Evolutionary conservation across 139 green algal species (phyloP), one percentile per base, ranked within the genome.

Genomic region (Asterochloris sp.): DNA sequence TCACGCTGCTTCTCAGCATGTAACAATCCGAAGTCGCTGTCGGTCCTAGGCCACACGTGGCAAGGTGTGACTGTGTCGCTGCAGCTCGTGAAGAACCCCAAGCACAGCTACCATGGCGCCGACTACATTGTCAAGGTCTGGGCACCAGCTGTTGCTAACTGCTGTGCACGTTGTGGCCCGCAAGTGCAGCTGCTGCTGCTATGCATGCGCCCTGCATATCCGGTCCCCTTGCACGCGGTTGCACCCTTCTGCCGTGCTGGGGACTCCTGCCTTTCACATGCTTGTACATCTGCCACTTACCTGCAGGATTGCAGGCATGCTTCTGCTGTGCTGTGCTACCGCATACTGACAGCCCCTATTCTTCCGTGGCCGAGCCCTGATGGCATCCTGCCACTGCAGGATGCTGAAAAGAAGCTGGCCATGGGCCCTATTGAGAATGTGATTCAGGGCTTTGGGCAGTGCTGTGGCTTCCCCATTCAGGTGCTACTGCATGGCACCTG

Each of bases 401-500:
- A 86, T n/a, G 74, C 54, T 23, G 64, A 24, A 10, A 78, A 74
- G 26, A 62, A 16, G 26, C 24, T 86, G 26, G 66, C 78, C 38
- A 86, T 86, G 76, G 83, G 83, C n/a, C 78, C 83, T 0, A 63
- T 17, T 23, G 84, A 77, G 83, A 78, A 71, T 47, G 69, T 75
- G 47, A 79, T 69, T 26, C 54, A 85, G 38, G 82, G 78, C 26
- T 87, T 85, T 63, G 84, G 84, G 26, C 63, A 73, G 21, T 87
- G 84, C 80, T 87, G 84, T 28, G 84, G 84, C 13, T 87, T 82
- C 76, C 84, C 84, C 10, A 82, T 85, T 54, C 38, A 54, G 38
- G 38, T 54, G 38, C 38, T 6, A 54, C 38, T 54, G 38, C 38
- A 54, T 54, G 38, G 38, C 38, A 54, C 38, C 38, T 54, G 38